phyloP scores from a whole-genome alignment of 73 alveolate genomes.

The Tetrahymena malaccensis region DNA sequence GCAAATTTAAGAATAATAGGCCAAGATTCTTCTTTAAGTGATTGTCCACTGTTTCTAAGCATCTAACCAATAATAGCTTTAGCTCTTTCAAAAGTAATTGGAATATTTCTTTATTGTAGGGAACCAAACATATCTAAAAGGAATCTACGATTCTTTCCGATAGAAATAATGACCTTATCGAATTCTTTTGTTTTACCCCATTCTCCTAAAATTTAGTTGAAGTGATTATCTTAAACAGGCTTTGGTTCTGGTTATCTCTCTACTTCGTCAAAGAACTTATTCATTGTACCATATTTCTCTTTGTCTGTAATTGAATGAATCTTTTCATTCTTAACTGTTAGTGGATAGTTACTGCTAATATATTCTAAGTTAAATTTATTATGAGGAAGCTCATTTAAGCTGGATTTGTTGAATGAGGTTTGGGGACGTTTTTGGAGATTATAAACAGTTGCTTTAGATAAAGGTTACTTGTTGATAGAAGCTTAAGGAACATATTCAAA shows the following conservation, averaged over 20 bases:
- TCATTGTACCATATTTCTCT: not conserved
- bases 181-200: slow-evolving; percentile 71
- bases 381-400: not conserved
- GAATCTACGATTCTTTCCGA: slow-evolving; percentile 67
- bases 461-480: not conserved
- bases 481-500: not conserved
- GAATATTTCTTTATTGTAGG: slow-evolving; percentile 32
- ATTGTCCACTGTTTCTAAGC: slow-evolving; percentile 32
- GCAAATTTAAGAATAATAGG: slow-evolving; percentile 50
- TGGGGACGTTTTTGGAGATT: not conserved
- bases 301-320: not conserved
- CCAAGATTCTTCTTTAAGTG: slow-evolving; percentile 51
- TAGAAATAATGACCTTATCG: slow-evolving; percentile 42
- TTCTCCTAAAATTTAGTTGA: not conserved
- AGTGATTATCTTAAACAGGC: not conserved
- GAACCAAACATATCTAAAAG: slow-evolving; percentile 51
- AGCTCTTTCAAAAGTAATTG: slow-evolving; percentile 44
- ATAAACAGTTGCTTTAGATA: not conserved
- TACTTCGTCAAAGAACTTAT: not conserved
- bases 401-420: not conserved
- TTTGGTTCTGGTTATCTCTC: not conserved
- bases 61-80: slow-evolving; percentile 15
- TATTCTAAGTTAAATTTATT: not conserved
- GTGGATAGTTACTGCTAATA: not conserved
- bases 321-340: not conserved